phyloP scores from a whole-genome alignment of 108 stramenopile species.

The Halocafeteria seosinensis region DNA sequence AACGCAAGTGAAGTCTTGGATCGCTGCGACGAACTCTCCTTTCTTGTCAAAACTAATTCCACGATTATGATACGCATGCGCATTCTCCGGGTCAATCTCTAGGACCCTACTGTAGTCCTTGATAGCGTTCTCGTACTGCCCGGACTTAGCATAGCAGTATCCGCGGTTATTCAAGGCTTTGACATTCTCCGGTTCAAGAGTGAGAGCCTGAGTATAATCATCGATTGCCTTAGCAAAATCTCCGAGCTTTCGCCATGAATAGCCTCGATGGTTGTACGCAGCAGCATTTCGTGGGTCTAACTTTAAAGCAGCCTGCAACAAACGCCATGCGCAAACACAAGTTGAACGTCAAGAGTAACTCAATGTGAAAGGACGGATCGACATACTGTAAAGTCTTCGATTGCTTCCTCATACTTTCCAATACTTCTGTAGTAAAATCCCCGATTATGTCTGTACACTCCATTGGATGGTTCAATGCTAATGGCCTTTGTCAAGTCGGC shows the following conservation, averaged over 20 bases:
- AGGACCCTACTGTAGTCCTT: slow-evolving; percentile 17
- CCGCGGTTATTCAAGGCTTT: slow-evolving; percentile 22
- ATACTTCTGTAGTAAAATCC: background rate
- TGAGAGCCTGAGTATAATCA: slow-evolving; percentile 13
- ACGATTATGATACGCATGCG: slow-evolving; percentile 24
- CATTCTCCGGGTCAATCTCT: slow-evolving; percentile 1
- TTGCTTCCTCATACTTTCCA: background rate
- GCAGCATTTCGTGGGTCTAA: background rate
- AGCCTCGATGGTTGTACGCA: slow-evolving; percentile 16
- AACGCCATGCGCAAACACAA: background rate
- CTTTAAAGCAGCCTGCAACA: background rate
- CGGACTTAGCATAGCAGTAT: slow-evolving; percentile 16
- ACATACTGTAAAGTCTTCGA: slow-evolving; percentile 3
- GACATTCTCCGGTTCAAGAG: slow-evolving; percentile 4
- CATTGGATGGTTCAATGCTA: background rate
- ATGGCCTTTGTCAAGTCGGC: slow-evolving; percentile 7
- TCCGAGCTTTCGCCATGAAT: slow-evolving; percentile 19
- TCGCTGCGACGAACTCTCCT: slow-evolving; percentile 14
- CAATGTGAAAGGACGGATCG: background rate
- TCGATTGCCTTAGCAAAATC: slow-evolving; percentile 7
- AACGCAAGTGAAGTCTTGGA: slow-evolving; percentile 10
- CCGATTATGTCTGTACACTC: background rate
- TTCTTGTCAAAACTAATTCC: slow-evolving; percentile 20
- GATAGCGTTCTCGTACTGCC: slow-evolving; percentile 7
- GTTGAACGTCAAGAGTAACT: too few relatives aligned